Evolutionary conservation across 2,329 filamentous ascomycete species (phyloP), one percentile per base, ranked within the genome.

Genomic region (Microdochium trichocladiopsis): DNA sequence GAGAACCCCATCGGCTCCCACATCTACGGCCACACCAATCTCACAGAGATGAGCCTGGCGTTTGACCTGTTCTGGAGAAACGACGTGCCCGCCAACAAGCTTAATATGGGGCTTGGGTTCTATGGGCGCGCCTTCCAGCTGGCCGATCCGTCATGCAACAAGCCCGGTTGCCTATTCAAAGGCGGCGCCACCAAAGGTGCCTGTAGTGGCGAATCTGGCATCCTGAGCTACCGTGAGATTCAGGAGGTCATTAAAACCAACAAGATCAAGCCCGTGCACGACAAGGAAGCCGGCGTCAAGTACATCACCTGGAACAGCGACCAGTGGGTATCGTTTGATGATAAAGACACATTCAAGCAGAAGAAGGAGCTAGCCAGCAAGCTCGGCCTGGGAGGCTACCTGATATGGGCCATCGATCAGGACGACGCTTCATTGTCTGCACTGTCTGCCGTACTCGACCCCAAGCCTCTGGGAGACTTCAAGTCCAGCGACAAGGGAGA

Each of bases 41-140:
- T 78, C 0, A 74, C 73, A 2, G 73, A 78, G 58, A 77, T 77
- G 18, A 61, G 71, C 4, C 25, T 56, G 0, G 65, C 65, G 0
- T 48, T 75, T 0, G 67, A 76, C 3, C 68, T 79, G 0, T 59
- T 79, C 4, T 79, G 76, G 73, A 63, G 72, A 2, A 70, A 66
- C 25, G 57, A 69, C 22, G 60, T 81, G 1, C 56, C 62, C 0
- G 65, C 77, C 0, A 25, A 50, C 0, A 73, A 76, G 51, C 56
- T 80, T 5, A 63, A 61, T 6, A 52, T 79, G 16, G 75, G 76
- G 1, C 23, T 71, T 6, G 70, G 64, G 1, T 76, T 72, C 53
- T 76, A 77, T 52, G 73, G 72, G 0, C 56, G 62, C 16, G 14
- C 50, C 2, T 61, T 63, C 31, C 28, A 51, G 25, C 54, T 61